phyloP scores from a whole-genome alignment of 2,329 filamentous ascomycete genomes.

The Penicillium frequentans region DNA sequence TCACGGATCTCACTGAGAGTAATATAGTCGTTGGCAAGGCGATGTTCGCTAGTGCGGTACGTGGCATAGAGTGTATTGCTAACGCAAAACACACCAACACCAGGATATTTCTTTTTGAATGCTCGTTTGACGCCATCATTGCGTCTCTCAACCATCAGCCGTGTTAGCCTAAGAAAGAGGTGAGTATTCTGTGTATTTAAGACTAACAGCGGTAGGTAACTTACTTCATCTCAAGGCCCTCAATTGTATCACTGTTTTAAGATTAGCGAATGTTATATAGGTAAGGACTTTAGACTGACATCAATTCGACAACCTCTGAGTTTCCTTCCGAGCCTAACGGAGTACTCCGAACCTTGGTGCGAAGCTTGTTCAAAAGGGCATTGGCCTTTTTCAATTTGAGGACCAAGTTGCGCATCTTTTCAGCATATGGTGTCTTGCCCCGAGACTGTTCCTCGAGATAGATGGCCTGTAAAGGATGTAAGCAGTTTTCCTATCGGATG shows the following conservation, averaged over 20 bases:
- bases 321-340: background rate
- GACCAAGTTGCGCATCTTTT: background rate
- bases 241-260: background rate
- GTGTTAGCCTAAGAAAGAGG: background rate
- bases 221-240: background rate
- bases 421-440: background rate
- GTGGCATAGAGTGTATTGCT: slow-evolving; percentile 19
- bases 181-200: background rate
- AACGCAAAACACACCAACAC: slow-evolving; percentile 18
- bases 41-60: background rate
- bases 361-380: background rate
- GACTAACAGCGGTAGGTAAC: background rate
- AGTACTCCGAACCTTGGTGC: background rate
- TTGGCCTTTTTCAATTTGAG: background rate
- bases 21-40: slow-evolving; percentile 10
- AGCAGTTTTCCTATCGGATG: background rate
- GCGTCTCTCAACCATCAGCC: background rate
- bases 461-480: background rate
- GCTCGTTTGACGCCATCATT: background rate
- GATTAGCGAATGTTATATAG: background rate
- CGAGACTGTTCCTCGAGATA: background rate
- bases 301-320: background rate
- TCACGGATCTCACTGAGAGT: slow-evolving; percentile 21
- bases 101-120: background rate
- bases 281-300: background rate